A percentile compares a stretch with the other conserved stretches of the same genome.
Evolutionary conservation across 768 basidiomycete genomes (phyloP).

Genomic region (Pisolithus tinctorius): DNA sequence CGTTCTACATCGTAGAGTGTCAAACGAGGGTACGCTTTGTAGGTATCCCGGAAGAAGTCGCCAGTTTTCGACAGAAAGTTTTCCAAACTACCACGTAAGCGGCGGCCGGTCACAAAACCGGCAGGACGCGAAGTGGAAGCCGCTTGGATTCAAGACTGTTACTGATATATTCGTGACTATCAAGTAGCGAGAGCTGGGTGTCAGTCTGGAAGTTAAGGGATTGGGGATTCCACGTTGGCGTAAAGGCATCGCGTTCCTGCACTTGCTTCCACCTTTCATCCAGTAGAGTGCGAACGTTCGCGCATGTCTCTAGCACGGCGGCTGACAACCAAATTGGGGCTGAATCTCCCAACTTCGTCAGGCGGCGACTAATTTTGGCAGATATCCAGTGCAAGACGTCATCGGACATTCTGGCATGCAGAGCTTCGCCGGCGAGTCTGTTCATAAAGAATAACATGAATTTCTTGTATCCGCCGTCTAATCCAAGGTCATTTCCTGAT

Average conservation of each 20-base stretch:
- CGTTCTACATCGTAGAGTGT: slow-evolving; percentile 34
- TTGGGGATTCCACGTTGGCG: slow-evolving; percentile 19
- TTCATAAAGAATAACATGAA: slow-evolving; percentile 41
- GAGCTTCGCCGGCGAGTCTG: slow-evolving; percentile 16
- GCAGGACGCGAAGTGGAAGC: slow-evolving; percentile 1
- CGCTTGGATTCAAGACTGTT: slow-evolving; percentile 6
- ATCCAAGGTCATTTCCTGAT: slow-evolving; percentile 3
- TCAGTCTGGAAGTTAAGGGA: slow-evolving; percentile 25
- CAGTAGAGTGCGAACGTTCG: slow-evolving; percentile 11
- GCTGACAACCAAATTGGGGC: slow-evolving; percentile 30
- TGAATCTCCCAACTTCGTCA: slow-evolving; percentile 18
- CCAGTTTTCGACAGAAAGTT: slow-evolving; percentile 12
- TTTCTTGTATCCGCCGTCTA: slow-evolving; percentile 32
- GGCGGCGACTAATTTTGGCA: slow-evolving; percentile 20
- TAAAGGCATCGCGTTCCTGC: slow-evolving; percentile 17
- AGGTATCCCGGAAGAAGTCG: slow-evolving; percentile 11
- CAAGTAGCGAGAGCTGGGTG: slow-evolving; percentile 26
- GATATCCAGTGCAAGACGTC: slow-evolving; percentile 26
- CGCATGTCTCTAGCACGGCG: slow-evolving; percentile 30
- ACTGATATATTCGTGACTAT: slow-evolving; percentile 23
- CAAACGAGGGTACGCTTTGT: slow-evolving; percentile 4
- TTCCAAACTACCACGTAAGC: slow-evolving; percentile 8
- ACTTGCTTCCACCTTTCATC: slow-evolving; percentile 30
- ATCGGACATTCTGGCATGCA: slow-evolving; percentile 8
- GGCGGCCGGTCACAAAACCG: slow-evolving; percentile 1